Conservation (phyloP, 2,329 filamentous ascomycete species). For the Boeremia lycopersici region DNA sequence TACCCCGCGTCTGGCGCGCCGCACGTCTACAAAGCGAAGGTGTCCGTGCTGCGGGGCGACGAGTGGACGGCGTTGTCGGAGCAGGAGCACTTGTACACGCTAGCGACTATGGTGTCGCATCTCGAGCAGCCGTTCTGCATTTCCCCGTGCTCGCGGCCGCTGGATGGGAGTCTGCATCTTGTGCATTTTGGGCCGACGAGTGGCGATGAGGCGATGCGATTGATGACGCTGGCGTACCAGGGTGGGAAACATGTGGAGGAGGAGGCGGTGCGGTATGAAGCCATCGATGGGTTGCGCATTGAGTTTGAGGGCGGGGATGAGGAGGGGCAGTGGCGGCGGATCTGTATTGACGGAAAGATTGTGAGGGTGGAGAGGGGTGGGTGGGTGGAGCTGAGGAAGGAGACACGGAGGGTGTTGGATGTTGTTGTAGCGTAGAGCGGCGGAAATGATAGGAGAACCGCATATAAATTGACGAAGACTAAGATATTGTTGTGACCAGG, state of each 20-base stretch:
- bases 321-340: conserved; percentile 77
- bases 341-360: conserved; percentile 93
- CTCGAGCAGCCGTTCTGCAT: conserved; percentile 84
- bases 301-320: conserved; percentile 64
- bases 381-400: conserved; percentile 69
- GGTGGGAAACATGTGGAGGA: conserved; percentile 62
- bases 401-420: conserved; percentile 50
- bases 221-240: conserved; percentile 72
- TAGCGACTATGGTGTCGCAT: conserved; percentile 77
- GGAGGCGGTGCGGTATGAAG: conserved; percentile 69
- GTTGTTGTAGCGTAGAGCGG: conserved; percentile 21
- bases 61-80: conserved; percentile 47
- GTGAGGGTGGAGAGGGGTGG: conserved; percentile 74
- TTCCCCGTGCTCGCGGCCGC: conserved; percentile 71
- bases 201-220: conserved; percentile 71
- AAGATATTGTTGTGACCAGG: too few relatives aligned
- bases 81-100: conserved; percentile 72
- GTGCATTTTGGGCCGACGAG: conserved; percentile 75
- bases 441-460: neutral
- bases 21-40: conserved; percentile 62
- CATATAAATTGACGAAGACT: too few relatives aligned
- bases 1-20: conserved; percentile 60
- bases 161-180: conserved; percentile 73
- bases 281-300: conserved; percentile 70
- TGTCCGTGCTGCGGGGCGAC: conserved; percentile 50